Evolutionary conservation across 108 stramenopile genomes (phyloP), one percentile per base, ranked within the genome.

Genomic region (Conticribra weissflogii): DNA sequence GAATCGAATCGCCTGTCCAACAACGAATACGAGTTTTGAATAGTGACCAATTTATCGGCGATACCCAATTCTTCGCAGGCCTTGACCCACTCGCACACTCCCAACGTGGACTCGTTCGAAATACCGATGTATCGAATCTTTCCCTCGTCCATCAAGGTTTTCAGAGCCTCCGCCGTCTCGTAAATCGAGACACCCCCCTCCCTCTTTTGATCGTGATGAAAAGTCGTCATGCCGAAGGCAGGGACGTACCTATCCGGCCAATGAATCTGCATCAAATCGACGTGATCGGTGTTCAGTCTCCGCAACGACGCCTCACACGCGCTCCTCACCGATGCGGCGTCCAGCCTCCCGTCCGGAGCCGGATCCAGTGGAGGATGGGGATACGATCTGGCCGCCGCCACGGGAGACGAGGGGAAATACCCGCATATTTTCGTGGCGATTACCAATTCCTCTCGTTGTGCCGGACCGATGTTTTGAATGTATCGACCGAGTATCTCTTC

Each of bases 71-170:
- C 84, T 14, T 75, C 68, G 48, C 74, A 75, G 3, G 76, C 70
- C 12, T 57, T 71, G 46, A 77, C 45, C 76, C 76, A 77, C 36
- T 75, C 58, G 49, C 86, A 90, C 0, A 98, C 92, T 22, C 97
- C 97, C 64, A 74, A 97, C 7, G 96, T 91, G 23, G 89, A 90
- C 74, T 98, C 97, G 54, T 97, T 97, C 14, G 86, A 87, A 15
- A 96, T 72, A 33, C 92, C 96, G 18, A 96, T 72, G 68, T 94
- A 90, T 19, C 93, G 83, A 29, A 96, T 86, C 59, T 93, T 94
- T 17, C 92, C 92, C 8, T 74, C 78, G 46, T 90, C 75, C 22
- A 95, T 78, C 9, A 97, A 62, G 18, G 95, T 86, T 53, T 93
- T 85, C 17, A 98, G 60, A 0, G 89, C 91, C 3, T 53, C 50